Conservation (phyloP, 257 asterid species). For the Solanum lignicaule region DNA sequence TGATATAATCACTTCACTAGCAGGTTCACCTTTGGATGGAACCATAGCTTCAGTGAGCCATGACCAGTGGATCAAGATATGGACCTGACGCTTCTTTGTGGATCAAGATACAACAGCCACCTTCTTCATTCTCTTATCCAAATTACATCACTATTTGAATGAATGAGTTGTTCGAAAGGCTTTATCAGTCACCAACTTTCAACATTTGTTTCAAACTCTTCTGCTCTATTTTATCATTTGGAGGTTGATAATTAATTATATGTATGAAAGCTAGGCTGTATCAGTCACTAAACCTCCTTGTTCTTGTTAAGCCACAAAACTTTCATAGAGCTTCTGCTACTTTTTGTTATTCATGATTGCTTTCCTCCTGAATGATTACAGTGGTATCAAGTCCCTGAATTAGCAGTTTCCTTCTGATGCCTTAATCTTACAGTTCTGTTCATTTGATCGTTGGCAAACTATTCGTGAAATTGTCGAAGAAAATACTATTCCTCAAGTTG, state of each 20-base stretch:
- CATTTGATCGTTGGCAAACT: background rate
- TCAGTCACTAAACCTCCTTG: background rate
- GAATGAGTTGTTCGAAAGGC: background rate
- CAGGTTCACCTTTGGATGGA: conserved; percentile 16
- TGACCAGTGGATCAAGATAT: conserved; percentile 28
- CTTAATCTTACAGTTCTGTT: background rate
- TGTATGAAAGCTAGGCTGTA: background rate
- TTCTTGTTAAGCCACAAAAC: background rate
- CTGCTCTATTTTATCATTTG: background rate
- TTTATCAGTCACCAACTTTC: background rate
- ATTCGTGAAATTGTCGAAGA: background rate
- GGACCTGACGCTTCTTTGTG: conserved; percentile 16
- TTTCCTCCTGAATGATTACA: background rate
- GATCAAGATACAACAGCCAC: conserved; percentile 1
- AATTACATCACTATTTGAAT: background rate
- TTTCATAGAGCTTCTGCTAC: background rate
- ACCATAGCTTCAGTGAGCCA: conserved; percentile 34
- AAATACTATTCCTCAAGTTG: background rate
- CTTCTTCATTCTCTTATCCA: background rate
- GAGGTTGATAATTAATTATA: background rate
- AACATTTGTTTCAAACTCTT: background rate
- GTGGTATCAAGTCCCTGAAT: background rate
- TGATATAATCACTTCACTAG: conserved; percentile 17
- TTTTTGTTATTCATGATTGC: background rate
- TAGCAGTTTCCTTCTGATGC: background rate